These are phyloP conservation scores for Alternaria consortialis DNA, from an alignment of 2,329 filamentous ascomycete genomes.

Conservation along the genomic window DNA sequence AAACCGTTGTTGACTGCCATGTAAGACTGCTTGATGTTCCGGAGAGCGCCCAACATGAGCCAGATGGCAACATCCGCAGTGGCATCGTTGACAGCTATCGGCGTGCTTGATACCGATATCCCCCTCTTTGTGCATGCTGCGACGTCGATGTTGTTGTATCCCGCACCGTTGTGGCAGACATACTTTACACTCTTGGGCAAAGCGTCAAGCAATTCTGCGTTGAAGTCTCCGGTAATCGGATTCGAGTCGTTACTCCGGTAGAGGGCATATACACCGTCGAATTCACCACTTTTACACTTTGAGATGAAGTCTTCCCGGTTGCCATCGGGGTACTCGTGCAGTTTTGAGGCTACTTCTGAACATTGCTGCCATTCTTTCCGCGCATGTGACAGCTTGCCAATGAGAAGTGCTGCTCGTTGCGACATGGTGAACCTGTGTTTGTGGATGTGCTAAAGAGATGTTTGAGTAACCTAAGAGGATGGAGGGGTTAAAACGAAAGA, in stretches of 20 bases:
- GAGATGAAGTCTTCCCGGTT: conserved; percentile 64
- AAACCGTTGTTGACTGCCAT: conserved; percentile 56
- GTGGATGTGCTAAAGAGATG: background rate
- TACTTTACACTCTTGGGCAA: conserved; percentile 56
- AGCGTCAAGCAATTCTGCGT: conserved; percentile 54
- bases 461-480: background rate
- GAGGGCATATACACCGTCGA: conserved; percentile 64
- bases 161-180: conserved; percentile 62
- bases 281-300: conserved; percentile 63
- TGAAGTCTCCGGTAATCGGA: conserved; percentile 58
- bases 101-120: conserved; percentile 58
- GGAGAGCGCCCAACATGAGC: conserved; percentile 62
- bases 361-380: conserved; percentile 58
- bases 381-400: conserved; percentile 57
- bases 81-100: conserved; percentile 60
- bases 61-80: conserved; percentile 62
- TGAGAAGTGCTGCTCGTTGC: conserved; percentile 54
- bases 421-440: conserved; percentile 33
- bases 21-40: conserved; percentile 59
- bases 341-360: conserved; percentile 43
- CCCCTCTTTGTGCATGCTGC: conserved; percentile 59
- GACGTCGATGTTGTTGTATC: conserved; percentile 69
- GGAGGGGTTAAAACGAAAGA: conserved; percentile 1
- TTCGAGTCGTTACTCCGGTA: conserved; percentile 68
- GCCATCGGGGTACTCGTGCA: conserved; percentile 63